phyloP scores from a whole-genome alignment of 805 yeast species.

The Komagataella ulmi region DNA sequence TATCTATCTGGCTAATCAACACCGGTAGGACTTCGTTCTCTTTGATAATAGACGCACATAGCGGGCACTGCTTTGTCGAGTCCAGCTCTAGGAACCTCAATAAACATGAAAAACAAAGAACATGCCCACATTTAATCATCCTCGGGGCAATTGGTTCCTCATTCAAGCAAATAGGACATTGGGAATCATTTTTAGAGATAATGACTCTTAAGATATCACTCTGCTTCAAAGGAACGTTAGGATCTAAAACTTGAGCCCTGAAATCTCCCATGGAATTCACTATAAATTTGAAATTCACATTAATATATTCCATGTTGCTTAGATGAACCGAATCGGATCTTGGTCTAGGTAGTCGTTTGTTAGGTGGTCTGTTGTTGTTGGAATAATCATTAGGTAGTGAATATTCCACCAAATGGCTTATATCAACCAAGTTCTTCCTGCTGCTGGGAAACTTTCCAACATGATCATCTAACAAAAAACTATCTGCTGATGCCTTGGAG shows the following conservation, averaged over 20 bases:
- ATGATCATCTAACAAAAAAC: not conserved
- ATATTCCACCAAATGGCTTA: slow-evolving; percentile 57
- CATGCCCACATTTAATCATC: slow-evolving; percentile 92
- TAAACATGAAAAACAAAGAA: slow-evolving; percentile 75
- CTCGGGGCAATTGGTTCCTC: slow-evolving; percentile 85
- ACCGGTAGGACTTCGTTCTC: slow-evolving; percentile 56
- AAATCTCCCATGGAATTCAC: slow-evolving; percentile 53
- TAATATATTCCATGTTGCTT: slow-evolving; percentile 57
- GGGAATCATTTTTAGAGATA: slow-evolving; percentile 50
- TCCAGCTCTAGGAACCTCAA: slow-evolving; percentile 53
- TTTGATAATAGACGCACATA: slow-evolving; percentile 50
- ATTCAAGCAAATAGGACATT: slow-evolving; percentile 85
- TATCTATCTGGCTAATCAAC: slow-evolving; percentile 32
- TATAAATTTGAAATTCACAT: slow-evolving; percentile 74
- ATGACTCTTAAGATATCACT: slow-evolving; percentile 55
- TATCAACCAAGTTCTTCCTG: slow-evolving; percentile 11
- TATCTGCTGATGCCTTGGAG: not conserved
- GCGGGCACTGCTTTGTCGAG: slow-evolving; percentile 48
- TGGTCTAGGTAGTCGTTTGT: slow-evolving; percentile 4
- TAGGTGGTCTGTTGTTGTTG: slow-evolving; percentile 17
- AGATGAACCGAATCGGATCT: slow-evolving; percentile 26
- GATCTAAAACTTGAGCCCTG: slow-evolving; percentile 48
- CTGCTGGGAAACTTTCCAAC: not conserved
- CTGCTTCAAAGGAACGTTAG: slow-evolving; percentile 59
- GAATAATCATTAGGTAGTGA: slow-evolving; percentile 19